Conservation (phyloP, 345 rosid genomes). For the Populus davidiana region DNA sequence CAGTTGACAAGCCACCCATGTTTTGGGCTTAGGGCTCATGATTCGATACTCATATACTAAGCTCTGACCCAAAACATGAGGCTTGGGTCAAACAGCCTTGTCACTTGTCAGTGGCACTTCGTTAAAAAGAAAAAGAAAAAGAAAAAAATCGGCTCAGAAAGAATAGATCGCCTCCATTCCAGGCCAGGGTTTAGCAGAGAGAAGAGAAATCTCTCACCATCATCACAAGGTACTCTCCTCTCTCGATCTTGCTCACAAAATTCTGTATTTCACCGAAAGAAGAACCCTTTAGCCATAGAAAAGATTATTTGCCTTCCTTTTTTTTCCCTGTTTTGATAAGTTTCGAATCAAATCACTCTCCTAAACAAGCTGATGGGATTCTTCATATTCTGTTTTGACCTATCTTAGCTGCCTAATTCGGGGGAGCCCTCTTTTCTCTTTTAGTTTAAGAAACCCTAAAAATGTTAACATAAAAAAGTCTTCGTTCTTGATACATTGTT, state of each 20-base stretch:
- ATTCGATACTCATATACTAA: too few relatives aligned
- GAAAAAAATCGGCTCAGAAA: too few relatives aligned
- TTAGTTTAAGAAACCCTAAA: too few relatives aligned
- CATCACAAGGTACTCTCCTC: background rate
- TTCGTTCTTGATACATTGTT: too few relatives aligned
- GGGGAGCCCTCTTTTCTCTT: background rate
- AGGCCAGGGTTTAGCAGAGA: background rate
- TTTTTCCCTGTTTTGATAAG: background rate
- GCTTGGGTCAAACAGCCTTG: too few relatives aligned
- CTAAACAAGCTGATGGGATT: background rate
- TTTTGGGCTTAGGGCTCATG: too few relatives aligned
- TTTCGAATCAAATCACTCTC: background rate
- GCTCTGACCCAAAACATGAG: too few relatives aligned
- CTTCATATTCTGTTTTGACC: background rate
- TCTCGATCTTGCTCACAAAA: too few relatives aligned
- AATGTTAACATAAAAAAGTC: too few relatives aligned
- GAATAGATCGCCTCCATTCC: background rate
- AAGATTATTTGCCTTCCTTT: too few relatives aligned
- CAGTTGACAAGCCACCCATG: too few relatives aligned
- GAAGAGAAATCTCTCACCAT: background rate
- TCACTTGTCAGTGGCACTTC: background rate
- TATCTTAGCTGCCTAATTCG: background rate
- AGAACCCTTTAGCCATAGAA: background rate
- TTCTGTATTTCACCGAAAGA: background rate
- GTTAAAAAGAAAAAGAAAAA: too few relatives aligned